Base-by-base conservation (phyloP, 106 monocot species). In the Acanthochlamys bracteata region DNA sequence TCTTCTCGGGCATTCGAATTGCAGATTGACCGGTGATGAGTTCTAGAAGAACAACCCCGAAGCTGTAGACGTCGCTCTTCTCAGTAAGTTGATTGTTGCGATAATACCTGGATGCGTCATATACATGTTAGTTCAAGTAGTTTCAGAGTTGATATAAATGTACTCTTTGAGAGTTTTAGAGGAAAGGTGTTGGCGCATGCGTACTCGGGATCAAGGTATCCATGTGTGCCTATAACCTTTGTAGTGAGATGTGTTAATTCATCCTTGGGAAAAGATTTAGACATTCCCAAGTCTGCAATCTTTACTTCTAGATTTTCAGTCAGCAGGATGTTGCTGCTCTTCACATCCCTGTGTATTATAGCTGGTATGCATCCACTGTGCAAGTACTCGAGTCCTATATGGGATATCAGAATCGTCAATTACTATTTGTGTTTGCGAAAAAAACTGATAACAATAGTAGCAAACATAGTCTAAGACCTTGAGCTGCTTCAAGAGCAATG, bases 131-230 rank as follows among this genome's bases (percentile, higher is more conserved):
- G 43, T 45, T 45, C 10, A 45, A 13, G 43, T 13, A 9, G 13
- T 9, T 45, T 7, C 13, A 7, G 43, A 45, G 43, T 13, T 45
- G 10, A 45, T 45, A n/a, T n/a, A n/a, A n/a, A n/a, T n/a, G n/a
- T n/a, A n/a, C 13, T 45, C 43, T 45, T 45, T 45, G 13, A 7
- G 10, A 9, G 7, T 45, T 9, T 9, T 45, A 45, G 13, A 45
- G 43, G 43, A 7, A 45, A 45, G 7, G 43, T 13, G 7, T 40
- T 24, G 9, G n/a, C 21, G 22, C 25, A 49, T 3, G 66, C 65
- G 43, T 77, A 77, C 71, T 72, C 71, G 45, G 66, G 77, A 66
- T 72, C 72, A 15, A 72, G 39, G 33, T 76, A 76, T 39, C 76
- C 76, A 6, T 4, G 26, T 12, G 76, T 76, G 25, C 76, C 76